Evolutionary conservation across 768 basidiomycete species (phyloP).

Genomic region (Rhizopogon roseolus): DNA sequence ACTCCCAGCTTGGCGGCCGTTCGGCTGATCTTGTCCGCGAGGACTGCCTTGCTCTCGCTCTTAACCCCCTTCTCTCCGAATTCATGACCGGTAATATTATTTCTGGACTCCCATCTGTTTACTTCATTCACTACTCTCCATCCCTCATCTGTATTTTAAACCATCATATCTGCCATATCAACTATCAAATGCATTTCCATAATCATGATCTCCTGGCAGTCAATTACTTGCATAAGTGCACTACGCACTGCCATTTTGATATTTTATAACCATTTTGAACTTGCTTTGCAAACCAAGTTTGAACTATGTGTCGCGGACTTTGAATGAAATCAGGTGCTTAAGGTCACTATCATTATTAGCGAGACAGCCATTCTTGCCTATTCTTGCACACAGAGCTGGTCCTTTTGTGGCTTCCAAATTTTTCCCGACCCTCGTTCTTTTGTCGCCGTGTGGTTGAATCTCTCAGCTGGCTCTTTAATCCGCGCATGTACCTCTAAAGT

Average conservation of each 20-base stretch:
- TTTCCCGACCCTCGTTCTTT: neutral
- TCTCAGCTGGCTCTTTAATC: conserved; percentile 15
- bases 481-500: conserved; percentile 23
- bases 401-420: conserved; percentile 14
- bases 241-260: neutral
- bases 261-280: neutral
- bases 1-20: neutral
- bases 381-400: conserved; percentile 23
- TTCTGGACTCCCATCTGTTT: neutral
- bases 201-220: neutral
- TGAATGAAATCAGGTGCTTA: neutral
- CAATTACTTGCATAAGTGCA: neutral
- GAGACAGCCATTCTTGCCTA: neutral
- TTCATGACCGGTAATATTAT: neutral
- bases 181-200: neutral
- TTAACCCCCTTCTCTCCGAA: neutral
- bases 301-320: neutral
- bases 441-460: conserved; percentile 30
- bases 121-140: neutral
- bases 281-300: no score
- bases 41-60: neutral
- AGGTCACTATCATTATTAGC: no score
- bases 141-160: conserved; percentile 1
- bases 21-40: neutral
- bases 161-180: neutral